Conservation (phyloP, 2,329 filamentous ascomycete genomes). For the Paraphoma sp. region DNA sequence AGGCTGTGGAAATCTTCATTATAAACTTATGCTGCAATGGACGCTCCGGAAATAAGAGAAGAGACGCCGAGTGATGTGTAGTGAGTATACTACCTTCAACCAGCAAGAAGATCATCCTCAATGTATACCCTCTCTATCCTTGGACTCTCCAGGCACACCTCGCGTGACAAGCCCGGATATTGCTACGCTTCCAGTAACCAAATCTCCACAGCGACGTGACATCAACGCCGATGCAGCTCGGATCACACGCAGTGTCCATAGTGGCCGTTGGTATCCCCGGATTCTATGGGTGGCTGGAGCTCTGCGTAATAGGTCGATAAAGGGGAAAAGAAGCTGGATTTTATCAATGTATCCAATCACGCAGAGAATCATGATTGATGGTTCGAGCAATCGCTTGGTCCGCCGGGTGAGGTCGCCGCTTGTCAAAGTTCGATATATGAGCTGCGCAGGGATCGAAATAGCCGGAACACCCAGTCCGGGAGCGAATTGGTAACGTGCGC, state of each 20-base stretch:
- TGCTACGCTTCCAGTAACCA: conserved; percentile 1
- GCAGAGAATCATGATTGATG: conserved; percentile 3
- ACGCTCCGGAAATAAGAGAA: background rate
- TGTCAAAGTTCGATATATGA: conserved; percentile 27
- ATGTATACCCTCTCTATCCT: conserved; percentile 12
- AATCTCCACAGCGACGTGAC: conserved; percentile 3
- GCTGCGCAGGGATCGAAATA: conserved; percentile 32
- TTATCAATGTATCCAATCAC: conserved; percentile 2
- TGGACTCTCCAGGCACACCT: background rate
- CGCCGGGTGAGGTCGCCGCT: conserved; percentile 26
- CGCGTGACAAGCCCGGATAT: conserved; percentile 17
- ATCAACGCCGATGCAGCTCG: background rate
- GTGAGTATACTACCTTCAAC: background rate
- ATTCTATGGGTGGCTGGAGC: conserved; percentile 14
- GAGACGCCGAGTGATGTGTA: background rate
- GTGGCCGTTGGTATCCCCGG: conserved; percentile 12
- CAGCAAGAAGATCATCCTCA: background rate
- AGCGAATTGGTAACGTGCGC: conserved; percentile 22
- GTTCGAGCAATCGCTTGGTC: conserved; percentile 16
- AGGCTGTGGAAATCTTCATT: conserved; percentile 30
- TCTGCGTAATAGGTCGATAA: conserved; percentile 14
- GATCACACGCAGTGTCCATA: conserved; percentile 10
- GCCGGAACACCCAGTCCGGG: conserved; percentile 23
- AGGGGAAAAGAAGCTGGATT: conserved; percentile 6
- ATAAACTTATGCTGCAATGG: background rate